Evolutionary conservation across 129 eudicot species (phyloP).

Genomic region (Arctium minus): DNA sequence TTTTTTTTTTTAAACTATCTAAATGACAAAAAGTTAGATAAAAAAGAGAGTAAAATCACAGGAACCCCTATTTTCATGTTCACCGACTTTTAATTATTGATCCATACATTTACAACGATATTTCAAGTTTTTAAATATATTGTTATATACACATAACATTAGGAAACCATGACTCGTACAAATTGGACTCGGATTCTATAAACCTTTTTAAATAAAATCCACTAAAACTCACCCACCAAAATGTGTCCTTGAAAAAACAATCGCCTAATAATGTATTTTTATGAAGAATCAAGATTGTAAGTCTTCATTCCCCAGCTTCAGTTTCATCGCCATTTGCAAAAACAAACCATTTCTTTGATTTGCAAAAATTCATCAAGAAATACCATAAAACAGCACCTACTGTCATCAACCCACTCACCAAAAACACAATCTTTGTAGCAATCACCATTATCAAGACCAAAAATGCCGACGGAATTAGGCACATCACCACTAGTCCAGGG

Average conservation of each 20-base stretch:
- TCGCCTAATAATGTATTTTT: background rate
- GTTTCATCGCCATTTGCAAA: conserved; percentile 26
- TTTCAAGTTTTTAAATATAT: too few relatives aligned
- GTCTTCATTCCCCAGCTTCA: background rate
- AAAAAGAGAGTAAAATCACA: too few relatives aligned
- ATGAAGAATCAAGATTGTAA: background rate
- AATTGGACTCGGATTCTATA: background rate
- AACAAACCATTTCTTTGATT: conserved; percentile 32
- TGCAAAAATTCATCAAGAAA: conserved; percentile 41
- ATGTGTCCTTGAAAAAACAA: background rate
- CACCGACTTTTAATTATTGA: too few relatives aligned
- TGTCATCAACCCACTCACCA: conserved; percentile 50
- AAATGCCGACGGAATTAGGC: conserved; percentile 47
- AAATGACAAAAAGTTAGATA: too few relatives aligned
- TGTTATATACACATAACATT: background rate
- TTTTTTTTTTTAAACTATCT: too few relatives aligned
- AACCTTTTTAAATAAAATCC: background rate
- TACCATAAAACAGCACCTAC: conserved; percentile 46
- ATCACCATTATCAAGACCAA: conserved; percentile 42
- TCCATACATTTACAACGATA: too few relatives aligned
- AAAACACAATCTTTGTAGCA: conserved; percentile 41
- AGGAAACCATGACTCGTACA: background rate
- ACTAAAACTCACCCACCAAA: background rate
- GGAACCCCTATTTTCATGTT: too few relatives aligned
- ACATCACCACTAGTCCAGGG: conserved; percentile 49